These are phyloP conservation scores for Penicillium sp. DNA, from an alignment of 2,329 filamentous ascomycete genomes.

Conservation along the genomic window DNA sequence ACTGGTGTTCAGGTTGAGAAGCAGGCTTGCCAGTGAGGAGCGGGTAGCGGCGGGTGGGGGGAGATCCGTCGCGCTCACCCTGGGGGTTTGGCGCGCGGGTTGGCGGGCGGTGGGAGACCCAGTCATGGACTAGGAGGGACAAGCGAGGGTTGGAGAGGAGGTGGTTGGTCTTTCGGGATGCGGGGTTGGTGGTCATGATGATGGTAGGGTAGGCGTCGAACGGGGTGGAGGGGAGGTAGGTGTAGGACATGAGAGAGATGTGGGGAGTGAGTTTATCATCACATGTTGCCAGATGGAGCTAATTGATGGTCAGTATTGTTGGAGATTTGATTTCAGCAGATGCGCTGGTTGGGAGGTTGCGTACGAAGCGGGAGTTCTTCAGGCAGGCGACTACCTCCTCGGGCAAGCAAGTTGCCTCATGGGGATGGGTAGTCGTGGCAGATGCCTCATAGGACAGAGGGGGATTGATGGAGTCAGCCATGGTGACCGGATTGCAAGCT, in stretches of 20 bases:
- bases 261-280: slow-evolving; percentile 73
- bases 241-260: slow-evolving; percentile 98
- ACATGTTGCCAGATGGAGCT: slow-evolving; percentile 96
- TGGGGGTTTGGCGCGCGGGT: slow-evolving; percentile 60
- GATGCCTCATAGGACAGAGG: slow-evolving; percentile 75
- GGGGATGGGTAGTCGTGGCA: slow-evolving; percentile 69
- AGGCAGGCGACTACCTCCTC: slow-evolving; percentile 85
- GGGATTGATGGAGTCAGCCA: slow-evolving; percentile 57
- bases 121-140: slow-evolving; percentile 94
- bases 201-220: slow-evolving; percentile 74
- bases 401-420: slow-evolving; percentile 69
- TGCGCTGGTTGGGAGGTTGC: slow-evolving; percentile 23
- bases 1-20: slow-evolving; percentile 88
- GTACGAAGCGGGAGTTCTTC: slow-evolving; percentile 90
- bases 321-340: not conserved
- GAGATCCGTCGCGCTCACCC: slow-evolving; percentile 60
- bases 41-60: slow-evolving; percentile 60
- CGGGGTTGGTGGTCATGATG: slow-evolving; percentile 86
- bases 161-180: slow-evolving; percentile 70
- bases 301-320: slow-evolving; percentile 3
- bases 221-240: slow-evolving; percentile 80
- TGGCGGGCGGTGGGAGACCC: slow-evolving; percentile 89
- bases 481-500: slow-evolving; percentile 21
- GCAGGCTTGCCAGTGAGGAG: slow-evolving; percentile 75
- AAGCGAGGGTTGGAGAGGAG: slow-evolving; percentile 81